These are phyloP conservation scores for Cynara cardunculus DNA, from an alignment of 129 eudicot genomes.

Conservation along the genomic window DNA sequence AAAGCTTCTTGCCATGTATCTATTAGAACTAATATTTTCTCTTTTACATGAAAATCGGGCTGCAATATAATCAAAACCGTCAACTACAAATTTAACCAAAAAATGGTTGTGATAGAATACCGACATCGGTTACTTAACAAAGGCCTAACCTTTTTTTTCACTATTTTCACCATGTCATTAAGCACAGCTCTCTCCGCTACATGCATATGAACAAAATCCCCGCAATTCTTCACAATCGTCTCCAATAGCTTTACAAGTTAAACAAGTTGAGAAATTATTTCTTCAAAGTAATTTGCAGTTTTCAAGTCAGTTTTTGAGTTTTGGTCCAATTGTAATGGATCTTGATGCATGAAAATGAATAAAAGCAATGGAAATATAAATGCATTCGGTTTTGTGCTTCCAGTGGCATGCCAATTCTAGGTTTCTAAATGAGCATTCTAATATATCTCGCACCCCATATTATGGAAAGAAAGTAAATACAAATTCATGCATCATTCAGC, in stretches of 20 bases:
- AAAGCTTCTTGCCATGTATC: conserved; percentile 99
- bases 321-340: neutral
- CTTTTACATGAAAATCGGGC: conserved; percentile 90
- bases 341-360: neutral
- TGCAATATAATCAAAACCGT: conserved; percentile 26
- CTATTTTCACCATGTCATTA: conserved; percentile 88
- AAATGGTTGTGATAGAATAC: neutral
- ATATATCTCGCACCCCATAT: neutral
- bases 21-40: conserved; percentile 80
- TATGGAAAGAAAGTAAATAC: neutral
- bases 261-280: neutral
- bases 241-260: conserved; percentile 65
- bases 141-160: conserved; percentile 64
- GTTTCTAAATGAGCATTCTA: neutral
- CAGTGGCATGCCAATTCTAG: neutral
- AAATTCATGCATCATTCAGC: too few species aligned
- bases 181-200: conserved; percentile 86
- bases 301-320: neutral
- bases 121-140: neutral
- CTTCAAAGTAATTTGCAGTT: neutral
- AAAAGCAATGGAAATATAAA: neutral
- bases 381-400: neutral
- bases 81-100: neutral
- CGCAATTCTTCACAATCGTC: conserved; percentile 84
- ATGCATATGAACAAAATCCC: conserved; percentile 84